Base-by-base conservation (phyloP, 2,329 filamentous ascomycete species). In the Cercospora janseana region DNA sequence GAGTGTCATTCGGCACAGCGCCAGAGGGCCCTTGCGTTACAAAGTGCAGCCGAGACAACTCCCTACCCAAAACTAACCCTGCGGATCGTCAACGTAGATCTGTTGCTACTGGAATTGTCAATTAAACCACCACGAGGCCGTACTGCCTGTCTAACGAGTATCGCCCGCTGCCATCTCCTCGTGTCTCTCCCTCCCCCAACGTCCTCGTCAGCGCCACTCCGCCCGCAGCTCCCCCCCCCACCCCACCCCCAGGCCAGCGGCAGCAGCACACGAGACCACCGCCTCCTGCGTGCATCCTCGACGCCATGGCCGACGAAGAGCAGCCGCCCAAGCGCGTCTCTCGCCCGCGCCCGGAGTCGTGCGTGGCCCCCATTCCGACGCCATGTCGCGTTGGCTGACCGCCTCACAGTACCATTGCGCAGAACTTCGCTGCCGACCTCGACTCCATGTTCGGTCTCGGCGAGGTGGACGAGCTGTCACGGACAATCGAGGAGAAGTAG, bases 361-460 rank as follows among this genome's bases (percentile, higher is more conserved):
- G 58, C 37, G 61, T 52, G 23, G 34, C 18, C 4, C 15, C 13
- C 12, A 20, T 34, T 7, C 4, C 16, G 13, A 4, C 21, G 44
- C 20, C 26, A 21, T 18, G 15, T 10, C 8, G 12, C 15, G 23
- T 20, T 18, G 21, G 16, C n/a, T 28, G 23, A 28, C 32, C 44
- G 34, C 34, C 12, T 38, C 50, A 38, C 71, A 95, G 91, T 57
- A 93, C 88, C 54, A 83, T 95, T 71, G 91, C 90, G 46, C 86
- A 83, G 62, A 88, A 86, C 66, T 95, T 96, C 73, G 92, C 89
- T 52, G 77, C 83, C 35, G 88, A 92, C 68, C 78, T 96, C 54
- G 87, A 92, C 75, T 86, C 89, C 67, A 86, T 94, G 61, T 96
- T 96, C 75, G 86, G 87, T 65, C 84, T 96, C 66, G 88, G 93